Evolutionary conservation across 345 rosid species (phyloP).

Genomic region (Populus deltoides): DNA sequence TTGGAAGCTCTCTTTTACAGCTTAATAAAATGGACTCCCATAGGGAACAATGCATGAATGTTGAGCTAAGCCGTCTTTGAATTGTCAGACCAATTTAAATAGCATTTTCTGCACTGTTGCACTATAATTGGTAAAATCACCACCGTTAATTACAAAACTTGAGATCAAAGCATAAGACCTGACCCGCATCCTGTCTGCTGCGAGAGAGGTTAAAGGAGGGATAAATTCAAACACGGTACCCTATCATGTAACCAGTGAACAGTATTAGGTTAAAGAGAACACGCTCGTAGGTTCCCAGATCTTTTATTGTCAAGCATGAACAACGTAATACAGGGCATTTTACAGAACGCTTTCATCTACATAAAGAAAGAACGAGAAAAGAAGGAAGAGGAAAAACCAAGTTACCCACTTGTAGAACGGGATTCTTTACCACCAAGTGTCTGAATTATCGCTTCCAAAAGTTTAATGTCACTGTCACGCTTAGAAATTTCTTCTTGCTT

Average conservation of each 20-base stretch:
- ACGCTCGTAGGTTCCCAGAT: neutral
- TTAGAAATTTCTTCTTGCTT: conserved; percentile 85
- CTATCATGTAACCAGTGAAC: neutral
- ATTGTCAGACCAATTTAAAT: neutral
- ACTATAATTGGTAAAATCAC: neutral
- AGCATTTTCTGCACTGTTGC: neutral
- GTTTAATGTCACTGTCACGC: conserved; percentile 83
- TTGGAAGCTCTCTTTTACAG: neutral
- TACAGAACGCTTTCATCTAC: neutral
- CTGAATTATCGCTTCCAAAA: conserved; percentile 90
- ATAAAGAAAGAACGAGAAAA: neutral
- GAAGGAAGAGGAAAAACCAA: neutral
- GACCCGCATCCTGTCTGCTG: neutral
- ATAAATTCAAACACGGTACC: neutral
- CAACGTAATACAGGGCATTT: neutral
- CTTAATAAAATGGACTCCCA: neutral
- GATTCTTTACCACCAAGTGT: conserved; percentile 76
- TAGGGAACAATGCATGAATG: neutral
- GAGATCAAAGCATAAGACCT: neutral
- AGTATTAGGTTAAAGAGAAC: neutral
- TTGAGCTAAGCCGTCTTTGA: neutral
- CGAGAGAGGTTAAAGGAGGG: neutral
- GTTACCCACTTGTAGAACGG: conserved; percentile 19
- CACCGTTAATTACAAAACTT: neutral
- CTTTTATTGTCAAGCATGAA: neutral